Percentiles rank a stretch among this genome's conserved stretches.
Conservation (phyloP, 2,329 filamentous ascomycete species). For the Dothistroma pini region DNA sequence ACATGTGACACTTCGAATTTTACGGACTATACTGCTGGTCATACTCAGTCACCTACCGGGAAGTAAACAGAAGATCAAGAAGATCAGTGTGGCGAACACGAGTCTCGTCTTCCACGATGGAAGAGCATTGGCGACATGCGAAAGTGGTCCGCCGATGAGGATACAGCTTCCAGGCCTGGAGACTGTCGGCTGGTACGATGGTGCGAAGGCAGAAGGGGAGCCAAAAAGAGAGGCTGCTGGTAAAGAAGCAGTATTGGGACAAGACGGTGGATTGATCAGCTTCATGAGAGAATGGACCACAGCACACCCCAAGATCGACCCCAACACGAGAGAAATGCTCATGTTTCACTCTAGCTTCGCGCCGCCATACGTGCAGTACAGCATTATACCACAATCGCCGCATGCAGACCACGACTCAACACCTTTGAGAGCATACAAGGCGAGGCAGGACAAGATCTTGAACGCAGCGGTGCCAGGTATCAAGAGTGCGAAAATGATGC, state of each 20-base stretch:
- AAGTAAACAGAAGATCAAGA: slow-evolving; percentile 56
- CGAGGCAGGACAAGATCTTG: slow-evolving; percentile 35
- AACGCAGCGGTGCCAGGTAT: slow-evolving; percentile 59
- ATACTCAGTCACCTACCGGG: slow-evolving; percentile 57
- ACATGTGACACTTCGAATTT: slow-evolving; percentile 50
- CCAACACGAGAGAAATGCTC: slow-evolving; percentile 60
- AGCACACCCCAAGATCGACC: slow-evolving; percentile 65
- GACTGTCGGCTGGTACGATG: slow-evolving; percentile 69
- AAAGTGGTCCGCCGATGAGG: slow-evolving; percentile 67
- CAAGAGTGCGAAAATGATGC: slow-evolving; percentile 67
- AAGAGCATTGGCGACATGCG: slow-evolving; percentile 64
- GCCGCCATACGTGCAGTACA: slow-evolving; percentile 65
- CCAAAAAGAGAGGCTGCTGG: slow-evolving; percentile 28
- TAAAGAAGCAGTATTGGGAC: slow-evolving; percentile 23
- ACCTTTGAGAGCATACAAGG: background rate
- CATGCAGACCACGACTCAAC: background rate
- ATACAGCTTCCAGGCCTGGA: slow-evolving; percentile 61
- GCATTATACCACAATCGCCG: slow-evolving; percentile 46
- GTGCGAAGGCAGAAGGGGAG: slow-evolving; percentile 53
- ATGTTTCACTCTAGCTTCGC: slow-evolving; percentile 65
- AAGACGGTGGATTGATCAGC: slow-evolving; percentile 47
- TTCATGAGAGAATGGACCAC: slow-evolving; percentile 71
- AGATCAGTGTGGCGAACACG: slow-evolving; percentile 69
- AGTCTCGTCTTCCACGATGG: slow-evolving; percentile 64
- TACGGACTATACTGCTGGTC: slow-evolving; percentile 57